Evolutionary conservation across 1,284 basidiomycete species (phyloP), one percentile per base, ranked within the genome.

Genomic region (Apiotrichum mycotoxinovorans): DNA sequence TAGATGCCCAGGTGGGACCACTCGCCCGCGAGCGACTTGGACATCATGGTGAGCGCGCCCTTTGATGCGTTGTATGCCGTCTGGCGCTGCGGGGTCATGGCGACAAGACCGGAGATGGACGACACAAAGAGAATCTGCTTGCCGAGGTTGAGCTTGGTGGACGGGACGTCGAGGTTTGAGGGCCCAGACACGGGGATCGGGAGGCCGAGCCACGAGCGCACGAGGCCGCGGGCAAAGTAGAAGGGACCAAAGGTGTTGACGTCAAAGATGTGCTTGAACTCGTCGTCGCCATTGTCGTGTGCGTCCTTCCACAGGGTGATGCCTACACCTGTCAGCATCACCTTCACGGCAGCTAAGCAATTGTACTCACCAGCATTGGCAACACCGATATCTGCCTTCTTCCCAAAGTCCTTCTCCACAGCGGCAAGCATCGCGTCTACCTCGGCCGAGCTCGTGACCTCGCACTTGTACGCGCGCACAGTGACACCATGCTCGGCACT

Each of bases 121-220:
- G 74, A 76, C 15, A 78, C 66, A 58, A 75, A 72, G n/a, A 77
- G 56, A 52, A 78, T 72, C 60, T 71, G 66, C 61, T 78, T 78
- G 51, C 62, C 61, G n/a, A 75, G 66, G 14, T 66, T 49, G 35
- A 50, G 11, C 23, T 54, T 52, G 42, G 25, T 9, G 33, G 26
- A 30, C 26, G 22, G 49, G 12, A 42, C 12, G 35, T 43, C 27
- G 43, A 14, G 15, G 4, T 54, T 14, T 3, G 49, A 14, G 1
- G 33, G 34, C 37, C 46, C 30, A 20, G 30, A 5, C 30, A 67
- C 47, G 15, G 61, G 18, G 27, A 63, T 61, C 2, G 65, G 62
- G 22, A 72, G 57, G 43, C 58, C 61, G 37, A 74, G 66, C 76
- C 74, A 76, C 10, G 62, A 61, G 22, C 74, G 66, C 12, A 66